A percentile compares a stretch with the other conserved stretches of the same genome.
Evolutionary conservation across 768 basidiomycete species (phyloP).

Genomic region (Trametes coccinea): DNA sequence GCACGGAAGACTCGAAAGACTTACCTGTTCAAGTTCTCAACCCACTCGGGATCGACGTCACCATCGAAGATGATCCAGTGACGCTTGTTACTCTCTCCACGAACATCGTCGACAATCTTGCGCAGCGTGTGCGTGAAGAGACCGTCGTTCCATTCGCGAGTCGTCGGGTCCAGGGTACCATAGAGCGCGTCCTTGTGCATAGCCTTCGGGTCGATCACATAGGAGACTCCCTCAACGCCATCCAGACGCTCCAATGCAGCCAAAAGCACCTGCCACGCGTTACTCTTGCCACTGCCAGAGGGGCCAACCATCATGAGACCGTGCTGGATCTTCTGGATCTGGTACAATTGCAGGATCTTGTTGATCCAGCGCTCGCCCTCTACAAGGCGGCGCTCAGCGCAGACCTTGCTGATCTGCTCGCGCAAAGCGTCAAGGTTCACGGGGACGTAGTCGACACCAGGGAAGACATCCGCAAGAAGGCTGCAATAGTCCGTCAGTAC

Average conservation of each 20-base stretch:
- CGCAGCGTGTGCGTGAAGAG: slow-evolving; percentile 96
- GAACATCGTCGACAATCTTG: slow-evolving; percentile 97
- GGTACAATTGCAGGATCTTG: slow-evolving; percentile 97
- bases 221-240: slow-evolving; percentile 88
- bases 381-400: slow-evolving; percentile 81
- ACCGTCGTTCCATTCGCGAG: slow-evolving; percentile 99
- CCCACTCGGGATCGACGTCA: slow-evolving; percentile 99
- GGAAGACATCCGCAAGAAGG: slow-evolving; percentile 95
- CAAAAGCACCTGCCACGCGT: slow-evolving; percentile 94
- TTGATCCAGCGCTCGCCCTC: slow-evolving; percentile 87
- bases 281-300: slow-evolving; percentile 94
- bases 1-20: slow-evolving; percentile 22
- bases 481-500: slow-evolving; percentile 41
- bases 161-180: slow-evolving; percentile 94
- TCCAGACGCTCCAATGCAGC: slow-evolving; percentile 89
- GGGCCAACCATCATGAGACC: slow-evolving; percentile 99
- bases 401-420: slow-evolving; percentile 85
- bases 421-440: slow-evolving; percentile 85
- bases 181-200: slow-evolving; percentile 99
- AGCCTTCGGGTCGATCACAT: slow-evolving; percentile 98
- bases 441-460: slow-evolving; percentile 88
- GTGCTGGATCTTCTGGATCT: slow-evolving; percentile 99
- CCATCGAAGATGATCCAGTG: slow-evolving; percentile 99
- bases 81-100: slow-evolving; percentile 93
- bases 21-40: slow-evolving; percentile 98